A percentile compares a stretch with the other conserved stretches of the same genome.
Evolutionary conservation across 768 basidiomycete species (phyloP).

Genomic region (Macrolepiota albuminosa): DNA sequence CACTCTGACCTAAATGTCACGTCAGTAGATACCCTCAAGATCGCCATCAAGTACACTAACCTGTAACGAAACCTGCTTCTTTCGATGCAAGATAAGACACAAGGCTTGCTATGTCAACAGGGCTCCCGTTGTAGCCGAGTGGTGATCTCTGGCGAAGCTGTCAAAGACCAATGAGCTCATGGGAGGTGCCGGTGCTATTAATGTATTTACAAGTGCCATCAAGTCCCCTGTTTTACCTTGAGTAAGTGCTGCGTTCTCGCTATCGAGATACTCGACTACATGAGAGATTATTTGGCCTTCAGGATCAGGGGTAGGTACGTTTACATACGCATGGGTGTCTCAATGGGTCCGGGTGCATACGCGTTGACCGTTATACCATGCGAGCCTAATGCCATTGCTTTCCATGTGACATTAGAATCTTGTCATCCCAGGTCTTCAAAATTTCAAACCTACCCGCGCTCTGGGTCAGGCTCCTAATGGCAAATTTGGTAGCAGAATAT

Average conservation of each 20-base stretch:
- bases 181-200: too few species aligned
- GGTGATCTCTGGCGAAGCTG: conserved; percentile 8
- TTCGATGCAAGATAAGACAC: conserved; percentile 31
- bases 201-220: not conserved
- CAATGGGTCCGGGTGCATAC: conserved; percentile 30
- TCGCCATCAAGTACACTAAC: not conserved
- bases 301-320: not conserved
- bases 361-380: conserved; percentile 39
- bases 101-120: conserved; percentile 29
- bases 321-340: conserved; percentile 14
- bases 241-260: not conserved
- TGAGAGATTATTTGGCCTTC: not conserved
- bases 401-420: not conserved
- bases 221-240: conserved; percentile 5
- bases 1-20: not conserved
- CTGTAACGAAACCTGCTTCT: conserved; percentile 28
- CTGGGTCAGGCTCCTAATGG: conserved; percentile 36
- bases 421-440: too few species aligned
- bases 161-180: not conserved
- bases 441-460: conserved; percentile 24
- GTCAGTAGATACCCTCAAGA: not conserved
- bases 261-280: conserved; percentile 4
- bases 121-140: conserved; percentile 12
- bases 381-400: conserved; percentile 34
- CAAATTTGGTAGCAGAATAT: conserved; percentile 35